phyloP scores from a whole-genome alignment of 1,284 basidiomycete species.

The Fomitopsis betulina region DNA sequence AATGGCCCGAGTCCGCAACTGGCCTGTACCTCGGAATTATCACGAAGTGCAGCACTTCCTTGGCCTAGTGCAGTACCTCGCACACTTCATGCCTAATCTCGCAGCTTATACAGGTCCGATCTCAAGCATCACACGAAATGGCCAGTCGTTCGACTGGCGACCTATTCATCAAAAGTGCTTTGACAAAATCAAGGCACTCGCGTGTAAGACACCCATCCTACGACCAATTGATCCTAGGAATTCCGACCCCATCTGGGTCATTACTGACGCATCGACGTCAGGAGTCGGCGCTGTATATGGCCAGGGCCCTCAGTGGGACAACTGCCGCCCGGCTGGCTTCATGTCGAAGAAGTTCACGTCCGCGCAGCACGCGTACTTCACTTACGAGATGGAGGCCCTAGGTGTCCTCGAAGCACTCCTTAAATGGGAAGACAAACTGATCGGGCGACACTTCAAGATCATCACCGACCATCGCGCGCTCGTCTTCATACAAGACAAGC shows the following conservation, averaged over 20 bases:
- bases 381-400: slow-evolving; percentile 33
- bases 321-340: slow-evolving; percentile 33
- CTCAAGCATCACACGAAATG: slow-evolving; percentile 11
- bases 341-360: slow-evolving; percentile 35
- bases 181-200: slow-evolving; percentile 30
- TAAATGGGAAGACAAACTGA: slow-evolving; percentile 34
- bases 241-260: slow-evolving; percentile 35
- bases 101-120: slow-evolving; percentile 25
- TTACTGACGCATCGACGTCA: slow-evolving; percentile 35
- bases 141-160: slow-evolving; percentile 16
- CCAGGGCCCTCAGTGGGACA: slow-evolving; percentile 33
- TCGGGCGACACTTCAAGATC: slow-evolving; percentile 24
- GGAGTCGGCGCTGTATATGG: slow-evolving; percentile 35
- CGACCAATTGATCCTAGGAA: slow-evolving; percentile 27
- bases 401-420: slow-evolving; percentile 32
- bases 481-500: slow-evolving; percentile 28
- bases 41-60: slow-evolving; percentile 38
- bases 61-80: slow-evolving; percentile 36
- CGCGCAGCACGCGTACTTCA: slow-evolving; percentile 33
- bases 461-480: slow-evolving; percentile 36
- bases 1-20: slow-evolving; percentile 16
- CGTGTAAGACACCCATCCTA: slow-evolving; percentile 27
- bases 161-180: slow-evolving; percentile 32
- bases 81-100: slow-evolving; percentile 30
- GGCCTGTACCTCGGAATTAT: slow-evolving; percentile 25